Base-by-base conservation (phyloP, 257 asterid species). In the Datura wrightii region DNA sequence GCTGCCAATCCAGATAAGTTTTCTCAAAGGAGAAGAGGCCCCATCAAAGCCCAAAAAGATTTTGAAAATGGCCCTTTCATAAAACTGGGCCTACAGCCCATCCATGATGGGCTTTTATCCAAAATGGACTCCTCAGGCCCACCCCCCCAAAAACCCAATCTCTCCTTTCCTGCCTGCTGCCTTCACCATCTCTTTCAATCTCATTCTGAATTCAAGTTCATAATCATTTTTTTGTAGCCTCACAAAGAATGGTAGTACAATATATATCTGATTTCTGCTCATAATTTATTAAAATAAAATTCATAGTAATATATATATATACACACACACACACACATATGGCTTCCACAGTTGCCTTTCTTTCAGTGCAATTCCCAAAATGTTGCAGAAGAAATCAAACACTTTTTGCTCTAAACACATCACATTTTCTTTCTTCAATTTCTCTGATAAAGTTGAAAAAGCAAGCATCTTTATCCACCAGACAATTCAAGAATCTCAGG, bases 361-460 rank as follows among this genome's bases (percentile, higher is more conserved):
- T 70, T 44, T 65, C 81, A 19, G 8, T 54, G 0, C 4, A 65
- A 54, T 58, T 87, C 46, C 80, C 90, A 31, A 82, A 66, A 79
- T 54, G 84, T 56, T 74, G 19, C 41, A 10, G 60, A 82, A 19
- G 50, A 78, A 55, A 79, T 67, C 86, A 19, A 0, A 1, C 80
- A 19, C 4, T 24, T 24, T 55, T 60, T 41, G 10, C 58, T 24
- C 83, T 18, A 46, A 83, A 46, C 81, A 85, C 89, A 69, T 89
- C 89, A 76, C 90, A 80, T 31, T 84, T 89, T 86, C 70, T 85
- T 15, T 62, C 91, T 31, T 83, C 93, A 6, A 82, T 85, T 36
- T 81, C 91, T 3, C 71, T 89, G 36, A 63, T 82, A 5, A 84
- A 50, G 84, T 76, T 90, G 85, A 90, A 89, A 91, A 82, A 83